These are phyloP conservation scores for Orychophragmus violaceus DNA, from an alignment of 345 rosid genomes.

Conservation along the genomic window DNA sequence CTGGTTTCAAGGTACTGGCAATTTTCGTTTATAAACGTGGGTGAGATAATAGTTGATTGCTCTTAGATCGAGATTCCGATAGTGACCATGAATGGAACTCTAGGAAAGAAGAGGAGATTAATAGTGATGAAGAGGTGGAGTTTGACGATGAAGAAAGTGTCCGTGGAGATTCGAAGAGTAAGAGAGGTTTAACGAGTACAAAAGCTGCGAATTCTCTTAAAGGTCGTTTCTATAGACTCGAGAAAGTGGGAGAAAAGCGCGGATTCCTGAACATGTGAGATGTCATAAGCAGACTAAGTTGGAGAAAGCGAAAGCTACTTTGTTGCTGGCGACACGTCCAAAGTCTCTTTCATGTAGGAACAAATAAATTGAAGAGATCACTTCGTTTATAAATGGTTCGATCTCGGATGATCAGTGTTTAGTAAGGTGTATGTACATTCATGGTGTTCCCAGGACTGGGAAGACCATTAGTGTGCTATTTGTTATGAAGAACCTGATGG, in stretches of 20 bases:
- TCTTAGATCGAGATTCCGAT: slow-evolving; percentile 48
- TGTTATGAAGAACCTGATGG: slow-evolving; percentile 68
- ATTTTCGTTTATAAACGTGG: too few species aligned
- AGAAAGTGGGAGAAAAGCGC: slow-evolving; percentile 69
- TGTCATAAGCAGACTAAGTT: too few species aligned
- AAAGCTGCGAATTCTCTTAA: slow-evolving; percentile 67
- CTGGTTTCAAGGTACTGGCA: too few species aligned
- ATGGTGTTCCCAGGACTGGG: slow-evolving; percentile 98
- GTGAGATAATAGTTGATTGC: too few species aligned
- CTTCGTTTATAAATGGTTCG: slow-evolving; percentile 72
- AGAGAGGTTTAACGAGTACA: slow-evolving; percentile 31
- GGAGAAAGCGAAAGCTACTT: too few species aligned
- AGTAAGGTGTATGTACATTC: too few species aligned
- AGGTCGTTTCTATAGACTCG: slow-evolving; percentile 75
- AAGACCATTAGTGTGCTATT: slow-evolving; percentile 88
- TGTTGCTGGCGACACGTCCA: slow-evolving; percentile 73
- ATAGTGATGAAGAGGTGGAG: slow-evolving; percentile 61
- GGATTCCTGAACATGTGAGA: slow-evolving; percentile 87
- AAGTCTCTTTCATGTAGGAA: slow-evolving; percentile 81
- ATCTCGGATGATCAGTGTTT: too few species aligned
- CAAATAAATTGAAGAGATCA: slow-evolving; percentile 89
- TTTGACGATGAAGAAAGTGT: slow-evolving; percentile 37
- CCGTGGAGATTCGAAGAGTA: slow-evolving; percentile 30
- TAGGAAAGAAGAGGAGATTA: slow-evolving; percentile 38
- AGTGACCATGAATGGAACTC: slow-evolving; percentile 82